Conservation (phyloP, 2,329 filamentous ascomycete species). For the Alternaria hordeiaustralica region DNA sequence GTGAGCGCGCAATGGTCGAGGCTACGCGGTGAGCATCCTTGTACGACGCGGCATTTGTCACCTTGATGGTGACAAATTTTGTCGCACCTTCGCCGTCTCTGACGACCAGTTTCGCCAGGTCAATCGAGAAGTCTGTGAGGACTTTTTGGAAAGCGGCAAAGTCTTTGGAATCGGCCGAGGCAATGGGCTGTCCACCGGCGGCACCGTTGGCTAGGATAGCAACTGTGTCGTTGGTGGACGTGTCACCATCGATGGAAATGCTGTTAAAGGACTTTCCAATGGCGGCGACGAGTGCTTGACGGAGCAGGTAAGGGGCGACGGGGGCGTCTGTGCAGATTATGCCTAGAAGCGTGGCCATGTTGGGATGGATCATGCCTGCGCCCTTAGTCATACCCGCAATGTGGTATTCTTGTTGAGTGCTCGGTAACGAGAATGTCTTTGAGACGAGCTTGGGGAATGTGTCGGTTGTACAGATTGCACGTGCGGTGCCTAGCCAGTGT, state of each 20-base stretch:
- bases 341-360: constrained; percentile 95
- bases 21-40: constrained; percentile 79
- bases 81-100: constrained; percentile 97
- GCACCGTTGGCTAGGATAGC: constrained; percentile 95
- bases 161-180: constrained; percentile 62
- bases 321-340: constrained; percentile 92
- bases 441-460: constrained; percentile 97
- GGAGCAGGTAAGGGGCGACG: constrained; percentile 71
- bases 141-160: constrained; percentile 74
- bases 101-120: constrained; percentile 90
- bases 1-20: constrained; percentile 85
- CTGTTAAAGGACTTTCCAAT: constrained; percentile 91
- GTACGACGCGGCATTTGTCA: constrained; percentile 74
- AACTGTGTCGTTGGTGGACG: constrained; percentile 95
- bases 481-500: constrained; percentile 85
- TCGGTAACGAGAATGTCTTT: constrained; percentile 81
- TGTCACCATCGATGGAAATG: constrained; percentile 96
- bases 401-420: constrained; percentile 77
- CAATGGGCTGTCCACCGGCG: constrained; percentile 73
- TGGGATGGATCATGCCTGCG: constrained; percentile 98
- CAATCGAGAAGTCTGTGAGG: constrained; percentile 78
- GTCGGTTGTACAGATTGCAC: constrained; percentile 96
- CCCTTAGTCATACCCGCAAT: constrained; percentile 97
- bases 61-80: constrained; percentile 94
- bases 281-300: constrained; percentile 73